Base-by-base conservation (phyloP, 2,329 filamentous ascomycete species). In the Intubia oerlemansii region DNA sequence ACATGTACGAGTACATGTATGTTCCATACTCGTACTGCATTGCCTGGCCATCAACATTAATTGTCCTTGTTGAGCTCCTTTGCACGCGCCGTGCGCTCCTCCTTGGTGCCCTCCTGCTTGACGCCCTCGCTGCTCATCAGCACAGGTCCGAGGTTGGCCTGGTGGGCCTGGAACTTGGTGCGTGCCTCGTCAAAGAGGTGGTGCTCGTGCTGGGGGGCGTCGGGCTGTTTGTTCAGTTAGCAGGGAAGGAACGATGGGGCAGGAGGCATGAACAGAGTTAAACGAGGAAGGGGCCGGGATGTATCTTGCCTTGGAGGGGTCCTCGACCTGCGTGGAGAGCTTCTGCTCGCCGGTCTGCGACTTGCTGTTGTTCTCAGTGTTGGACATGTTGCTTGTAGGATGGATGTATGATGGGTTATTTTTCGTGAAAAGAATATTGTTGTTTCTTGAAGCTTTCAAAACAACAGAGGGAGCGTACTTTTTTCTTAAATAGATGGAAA, bases 1-100 rank as follows among this genome's bases (percentile, higher is more conserved):
- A n/a, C n/a, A n/a, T n/a, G n/a, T n/a, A n/a, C n/a, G n/a, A n/a
- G n/a, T n/a, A n/a, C n/a, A n/a, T n/a, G n/a, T n/a, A n/a, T n/a
- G n/a, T n/a, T n/a, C n/a, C n/a, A n/a, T n/a, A n/a, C n/a, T n/a
- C n/a, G n/a, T n/a, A n/a, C n/a, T n/a, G n/a, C n/a, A n/a, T n/a
- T n/a, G n/a, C n/a, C n/a, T n/a, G n/a, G n/a, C n/a, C n/a, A n/a
- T n/a, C n/a, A n/a, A n/a, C n/a, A n/a, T n/a, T n/a, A n/a, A n/a
- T n/a, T n/a, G n/a, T 33, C 25, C 28, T 74, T 67, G 56, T 79
- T 79, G 47, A 80, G 41, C 42, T 65, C 66, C 45, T 68, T 54
- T 35, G 67, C 69, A 46, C 66, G 70, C 10, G 62, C 67, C 42
- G 60, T 54, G 30, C 73, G 62, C 42, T 80, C 74, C 45, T 76